Base-by-base conservation (phyloP, 352 stramenopile species). In the Globisporangium spiculum region DNA sequence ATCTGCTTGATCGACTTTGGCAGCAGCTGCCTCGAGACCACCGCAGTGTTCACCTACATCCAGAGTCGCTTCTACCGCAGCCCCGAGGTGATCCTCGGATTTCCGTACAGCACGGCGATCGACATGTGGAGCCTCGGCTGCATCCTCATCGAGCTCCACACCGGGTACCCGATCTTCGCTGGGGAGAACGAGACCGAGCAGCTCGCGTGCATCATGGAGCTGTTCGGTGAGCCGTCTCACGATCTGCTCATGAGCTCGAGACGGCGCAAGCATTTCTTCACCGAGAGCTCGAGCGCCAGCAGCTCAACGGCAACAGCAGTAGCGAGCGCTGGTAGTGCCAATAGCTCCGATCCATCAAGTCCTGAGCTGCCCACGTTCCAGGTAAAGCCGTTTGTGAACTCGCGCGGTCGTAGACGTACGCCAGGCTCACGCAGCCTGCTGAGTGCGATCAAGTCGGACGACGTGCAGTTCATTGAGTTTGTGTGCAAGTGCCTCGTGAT, bases 1-100 rank as follows among this genome's bases (percentile, higher is more conserved):
- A 74, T 92, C 54, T 88, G 76, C 38, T 79, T 99, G 6, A 99
- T 99, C 69, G 98, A 99, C 79, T 99, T 99, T 83, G 97, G 97
- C 32, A 98, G 90, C 50, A 98, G 92, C 41, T 99, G 96, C 83
- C 76, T 96, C 16, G 90, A 89, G 50, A 44, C 56, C 0, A 83
- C 93, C 56, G 90, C 91, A 0, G 86, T 97, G 68, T 98, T 98
- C 72, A 96, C 93, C 32, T 99, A 99, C 83, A 98, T 99, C 67
- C 97, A 99, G 71, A 98, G 89, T 26, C 86, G 97, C 4, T 99
- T 99, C 76, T 99, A 99, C 78, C 89, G 97, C 26, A 97, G 89
- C n/a, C 97, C 97, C 8, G 96, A 99, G 75, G 96, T 99, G 9
- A 96, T 99, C 70, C 76, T 99, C 0, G 97, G 97, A 3, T 75